phyloP scores from a whole-genome alignment of 2,329 filamentous ascomycete species.

The Sclerotinia sclerotiorum region DNA sequence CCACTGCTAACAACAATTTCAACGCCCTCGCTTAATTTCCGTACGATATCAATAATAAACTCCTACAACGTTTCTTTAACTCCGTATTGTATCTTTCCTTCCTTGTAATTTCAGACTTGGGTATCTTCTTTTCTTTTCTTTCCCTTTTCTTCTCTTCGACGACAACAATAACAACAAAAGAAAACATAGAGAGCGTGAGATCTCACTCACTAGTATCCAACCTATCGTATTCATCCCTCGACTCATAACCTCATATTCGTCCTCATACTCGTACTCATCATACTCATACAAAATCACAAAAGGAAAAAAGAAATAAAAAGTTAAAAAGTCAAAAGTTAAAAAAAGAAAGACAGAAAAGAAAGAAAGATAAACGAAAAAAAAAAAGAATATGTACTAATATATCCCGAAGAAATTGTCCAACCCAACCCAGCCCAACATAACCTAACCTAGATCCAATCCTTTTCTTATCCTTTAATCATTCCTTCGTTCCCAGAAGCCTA shows the following conservation, averaged over 20 bases:
- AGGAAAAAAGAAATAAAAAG: neutral
- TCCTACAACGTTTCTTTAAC: neutral
- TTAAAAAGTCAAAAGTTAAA: neutral
- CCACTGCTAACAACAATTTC: neutral
- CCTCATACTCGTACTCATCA: slow-evolving; percentile 2
- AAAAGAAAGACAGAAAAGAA: neutral
- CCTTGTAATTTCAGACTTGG: neutral
- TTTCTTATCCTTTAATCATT: no score
- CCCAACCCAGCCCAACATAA: neutral
- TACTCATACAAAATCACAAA: neutral
- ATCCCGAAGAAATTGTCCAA: neutral
- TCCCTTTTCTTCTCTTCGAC: neutral
- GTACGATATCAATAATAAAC: neutral
- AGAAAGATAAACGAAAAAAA: neutral
- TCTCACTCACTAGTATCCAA: neutral
- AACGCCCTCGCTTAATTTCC: neutral
- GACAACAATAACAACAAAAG: slow-evolving; percentile 1
- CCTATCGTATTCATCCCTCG: neutral
- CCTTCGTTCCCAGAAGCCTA: neutral
- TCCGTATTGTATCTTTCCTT: neutral
- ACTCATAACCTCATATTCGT: neutral
- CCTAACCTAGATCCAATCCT: neutral
- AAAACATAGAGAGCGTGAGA: neutral
- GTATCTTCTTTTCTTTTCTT: neutral
- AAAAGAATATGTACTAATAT: neutral